Conservation (phyloP, 257 asterid species). For the Henckelia pumila region DNA sequence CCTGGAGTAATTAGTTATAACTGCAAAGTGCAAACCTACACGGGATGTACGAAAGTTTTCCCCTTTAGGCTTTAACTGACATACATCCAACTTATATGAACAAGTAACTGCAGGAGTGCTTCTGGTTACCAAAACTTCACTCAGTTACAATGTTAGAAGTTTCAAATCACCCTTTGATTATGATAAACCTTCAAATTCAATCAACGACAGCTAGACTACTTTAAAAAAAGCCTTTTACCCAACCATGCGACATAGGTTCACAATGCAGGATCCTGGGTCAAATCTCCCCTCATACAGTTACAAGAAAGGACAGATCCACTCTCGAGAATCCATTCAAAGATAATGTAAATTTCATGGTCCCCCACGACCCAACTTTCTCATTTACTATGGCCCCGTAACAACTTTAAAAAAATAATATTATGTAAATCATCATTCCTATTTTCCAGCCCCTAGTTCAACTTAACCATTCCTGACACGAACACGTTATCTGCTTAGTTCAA, state of each 20-base stretch:
- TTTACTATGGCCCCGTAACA: not conserved
- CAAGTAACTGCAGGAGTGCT: not conserved
- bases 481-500: too few relatives aligned
- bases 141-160: not conserved
- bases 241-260: not conserved
- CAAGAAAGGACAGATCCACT: not conserved
- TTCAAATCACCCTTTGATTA: constrained; percentile 7
- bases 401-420: too few relatives aligned
- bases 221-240: not conserved
- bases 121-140: not conserved
- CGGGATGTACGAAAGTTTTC: not conserved
- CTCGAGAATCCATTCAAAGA: not conserved
- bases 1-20: not conserved
- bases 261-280: not conserved
- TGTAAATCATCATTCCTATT: not conserved
- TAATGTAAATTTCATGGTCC: not conserved
- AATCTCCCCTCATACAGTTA: constrained; percentile 6
- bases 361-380: too few relatives aligned
- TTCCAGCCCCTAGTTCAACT: not conserved
- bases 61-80: not conserved
- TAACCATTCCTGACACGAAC: too few relatives aligned
- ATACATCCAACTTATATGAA: not conserved
- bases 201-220: not conserved
- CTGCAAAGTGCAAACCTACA: not conserved
- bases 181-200: constrained; percentile 4